Evolutionary conservation across 1,284 basidiomycete genomes (phyloP), one percentile per base, ranked within the genome.

Genomic region (Meripilus lineatus): DNA sequence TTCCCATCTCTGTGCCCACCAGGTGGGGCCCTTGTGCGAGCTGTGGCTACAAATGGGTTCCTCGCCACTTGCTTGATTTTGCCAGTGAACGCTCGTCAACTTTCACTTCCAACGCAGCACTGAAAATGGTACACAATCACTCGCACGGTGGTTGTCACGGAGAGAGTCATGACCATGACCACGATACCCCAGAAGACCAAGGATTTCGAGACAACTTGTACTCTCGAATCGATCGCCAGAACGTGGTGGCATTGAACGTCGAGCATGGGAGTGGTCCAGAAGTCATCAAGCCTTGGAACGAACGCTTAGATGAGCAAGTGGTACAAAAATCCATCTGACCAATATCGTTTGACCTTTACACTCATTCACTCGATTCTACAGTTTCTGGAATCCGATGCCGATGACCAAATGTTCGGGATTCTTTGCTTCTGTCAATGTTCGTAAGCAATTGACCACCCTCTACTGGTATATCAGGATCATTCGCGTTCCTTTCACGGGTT

Each of bases 381-480:
- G 88, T 86, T 67, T 51, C 52, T 91, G 32, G 81, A 88, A 59
- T 90, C 88, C 11, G 89, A 91, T 52, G 83, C 82, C 28, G 88
- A 91, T 61, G 87, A 89, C 58, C 85, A 90, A 63, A 64, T 91
- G 86, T 88, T 62, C 52, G 72, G 50, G 18, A 45, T 47, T 43
- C 40, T 20, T 32, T 30, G 43, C 14, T 15, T 18, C 38, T 47
- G 47, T 49, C 37, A 51, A 23, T 46, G 39, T 43, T 42, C n/a
- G n/a, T n/a, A n/a, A n/a, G n/a, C n/a, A n/a, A 43, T 30, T 32
- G 11, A 38, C 20, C 10, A 11, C 30, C 32, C 17, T 23, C 32
- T 24, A 23, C 35, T 25, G 10, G 13, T 22, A 11, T 35, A 14
- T 6, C 38, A 89, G 85, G 58, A 88, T 89, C 50, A 65, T 91